phyloP scores from a whole-genome alignment of 2,329 filamentous ascomycete species.

The Zymoseptoria passerinii region DNA sequence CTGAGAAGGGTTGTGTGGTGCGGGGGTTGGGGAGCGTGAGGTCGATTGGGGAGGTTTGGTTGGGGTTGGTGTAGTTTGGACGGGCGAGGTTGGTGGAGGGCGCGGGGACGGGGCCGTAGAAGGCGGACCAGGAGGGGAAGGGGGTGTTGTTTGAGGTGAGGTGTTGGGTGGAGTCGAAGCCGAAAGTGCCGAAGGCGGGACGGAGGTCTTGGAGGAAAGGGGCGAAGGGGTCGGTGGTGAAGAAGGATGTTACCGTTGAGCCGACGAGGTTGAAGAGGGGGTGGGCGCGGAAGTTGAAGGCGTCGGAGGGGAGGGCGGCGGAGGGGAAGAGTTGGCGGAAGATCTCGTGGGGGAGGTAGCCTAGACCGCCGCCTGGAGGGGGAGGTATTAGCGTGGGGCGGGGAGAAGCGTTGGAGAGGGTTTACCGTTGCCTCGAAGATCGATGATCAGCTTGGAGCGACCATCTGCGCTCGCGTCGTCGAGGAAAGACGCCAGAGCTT shows the following conservation, averaged over 20 bases:
- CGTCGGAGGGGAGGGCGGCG: constrained; percentile 36
- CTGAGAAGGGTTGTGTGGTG: constrained; percentile 27
- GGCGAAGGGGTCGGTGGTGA: neutral
- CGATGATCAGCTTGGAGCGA: constrained; percentile 57
- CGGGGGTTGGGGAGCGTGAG: constrained; percentile 23
- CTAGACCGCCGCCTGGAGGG: constrained; percentile 42
- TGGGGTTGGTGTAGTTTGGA: constrained; percentile 25
- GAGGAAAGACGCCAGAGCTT: constrained; percentile 39
- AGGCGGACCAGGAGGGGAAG: constrained; percentile 29
- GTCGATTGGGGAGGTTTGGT: neutral
- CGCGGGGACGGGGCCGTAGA: constrained; percentile 27
- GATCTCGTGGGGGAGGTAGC: constrained; percentile 34
- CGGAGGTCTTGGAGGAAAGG: neutral
- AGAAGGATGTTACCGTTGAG: constrained; percentile 19
- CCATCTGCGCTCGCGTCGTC: constrained; percentile 37
- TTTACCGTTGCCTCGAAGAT: constrained; percentile 49
- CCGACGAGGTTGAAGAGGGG: constrained; percentile 32
- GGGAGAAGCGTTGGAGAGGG: neutral
- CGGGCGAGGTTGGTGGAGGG: constrained; percentile 31
- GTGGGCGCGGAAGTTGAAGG: constrained; percentile 36
- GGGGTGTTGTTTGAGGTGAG: constrained; percentile 21
- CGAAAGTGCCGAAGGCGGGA: neutral
- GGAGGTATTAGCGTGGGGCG: neutral
- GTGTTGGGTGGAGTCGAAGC: constrained; percentile 1
- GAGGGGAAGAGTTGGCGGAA: constrained; percentile 49